Evolutionary conservation across 192 early-diverging fungal species (phyloP).

Genomic region (Coemansia pectinata): DNA sequence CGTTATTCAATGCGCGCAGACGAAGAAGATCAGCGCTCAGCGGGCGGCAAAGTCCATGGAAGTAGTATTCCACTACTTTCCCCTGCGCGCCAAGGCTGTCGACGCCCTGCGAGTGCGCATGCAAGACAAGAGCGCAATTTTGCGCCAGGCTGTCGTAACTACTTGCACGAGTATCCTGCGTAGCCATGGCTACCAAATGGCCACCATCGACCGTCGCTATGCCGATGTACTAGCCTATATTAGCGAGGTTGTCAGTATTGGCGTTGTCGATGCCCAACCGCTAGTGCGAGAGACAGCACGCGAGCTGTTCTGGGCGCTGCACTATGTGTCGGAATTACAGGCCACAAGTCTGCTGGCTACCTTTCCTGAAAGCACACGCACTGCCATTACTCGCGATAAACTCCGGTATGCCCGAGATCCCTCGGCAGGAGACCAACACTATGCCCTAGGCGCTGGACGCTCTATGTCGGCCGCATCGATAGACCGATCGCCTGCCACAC

Average conservation of each 20-base stretch:
- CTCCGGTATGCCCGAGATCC: conserved; percentile 13
- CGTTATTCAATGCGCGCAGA: conserved; percentile 48
- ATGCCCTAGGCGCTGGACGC: conserved; percentile 5
- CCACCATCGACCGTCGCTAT: conserved; percentile 28
- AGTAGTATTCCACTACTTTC: conserved; percentile 36
- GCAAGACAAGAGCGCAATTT: conserved; percentile 43
- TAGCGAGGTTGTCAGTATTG: conserved; percentile 13
- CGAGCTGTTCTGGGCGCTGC: conserved; percentile 50
- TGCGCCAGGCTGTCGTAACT: conserved; percentile 37
- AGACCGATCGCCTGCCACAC: conserved; percentile 13
- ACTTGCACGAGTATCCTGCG: conserved; percentile 28
- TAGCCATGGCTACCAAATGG: conserved; percentile 29
- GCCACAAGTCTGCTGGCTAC: conserved; percentile 15
- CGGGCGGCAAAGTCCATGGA: conserved; percentile 36
- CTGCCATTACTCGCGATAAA: conserved; percentile 30
- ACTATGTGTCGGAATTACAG: conserved; percentile 22
- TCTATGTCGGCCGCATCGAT: conserved; percentile 22
- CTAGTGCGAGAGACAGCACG: conserved; percentile 40
- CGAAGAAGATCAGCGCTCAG: conserved; percentile 51
- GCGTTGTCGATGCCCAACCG: conserved; percentile 46
- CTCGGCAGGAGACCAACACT: not conserved
- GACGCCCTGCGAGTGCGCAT: conserved; percentile 33
- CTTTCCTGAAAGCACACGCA: conserved; percentile 24
- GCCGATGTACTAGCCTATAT: conserved; percentile 21
- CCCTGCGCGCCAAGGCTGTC: conserved; percentile 36